Percentiles rank a stretch among this genome's conserved stretches.
These are phyloP conservation scores for Exophiala bonariae DNA, from an alignment of 2,329 filamentous ascomycete species.

Conservation along the genomic window DNA sequence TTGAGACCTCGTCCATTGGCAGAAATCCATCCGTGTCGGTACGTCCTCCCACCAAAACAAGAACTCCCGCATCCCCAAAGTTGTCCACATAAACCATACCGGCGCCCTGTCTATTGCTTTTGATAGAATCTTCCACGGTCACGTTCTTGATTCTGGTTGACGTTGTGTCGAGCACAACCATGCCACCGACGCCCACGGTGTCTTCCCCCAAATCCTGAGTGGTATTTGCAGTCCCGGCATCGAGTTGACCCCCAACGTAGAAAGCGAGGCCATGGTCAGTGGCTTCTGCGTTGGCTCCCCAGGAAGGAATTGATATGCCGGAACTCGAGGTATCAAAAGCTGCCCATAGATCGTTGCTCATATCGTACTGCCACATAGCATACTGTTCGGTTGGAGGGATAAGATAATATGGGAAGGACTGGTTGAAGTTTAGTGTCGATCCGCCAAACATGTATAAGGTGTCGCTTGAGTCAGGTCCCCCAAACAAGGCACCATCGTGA, in stretches of 20 bases:
- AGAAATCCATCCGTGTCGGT: conserved; percentile 29
- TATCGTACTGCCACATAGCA: conserved; percentile 35
- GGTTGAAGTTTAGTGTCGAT: conserved; percentile 32
- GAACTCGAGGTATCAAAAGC: conserved; percentile 29
- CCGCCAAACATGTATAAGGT: conserved; percentile 36
- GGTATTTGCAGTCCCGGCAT: conserved; percentile 35
- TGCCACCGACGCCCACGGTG: conserved; percentile 35
- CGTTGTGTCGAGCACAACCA: conserved; percentile 41
- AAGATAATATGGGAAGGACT: conserved; percentile 32
- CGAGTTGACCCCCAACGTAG: conserved; percentile 42
- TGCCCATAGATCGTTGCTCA: conserved; percentile 25
- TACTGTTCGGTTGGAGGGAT: conserved; percentile 29
- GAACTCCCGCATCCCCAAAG: conserved; percentile 38
- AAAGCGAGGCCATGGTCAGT: conserved; percentile 38
- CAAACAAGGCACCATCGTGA: conserved; percentile 32
- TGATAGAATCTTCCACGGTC: conserved; percentile 35
- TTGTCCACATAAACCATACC: conserved; percentile 38
- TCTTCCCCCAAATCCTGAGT: conserved; percentile 17
- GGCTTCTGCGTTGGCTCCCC: conserved; percentile 40
- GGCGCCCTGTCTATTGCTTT: conserved; percentile 38
- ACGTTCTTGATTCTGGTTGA: conserved; percentile 38
- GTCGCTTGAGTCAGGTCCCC: conserved; percentile 25
- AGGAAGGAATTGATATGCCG: conserved; percentile 32
- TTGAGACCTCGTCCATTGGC: conserved; percentile 37
- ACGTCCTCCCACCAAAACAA: conserved; percentile 42